These are phyloP conservation scores for Paramyrothecium sp. DNA, from an alignment of 2,329 filamentous ascomycete species.

Conservation along the genomic window DNA sequence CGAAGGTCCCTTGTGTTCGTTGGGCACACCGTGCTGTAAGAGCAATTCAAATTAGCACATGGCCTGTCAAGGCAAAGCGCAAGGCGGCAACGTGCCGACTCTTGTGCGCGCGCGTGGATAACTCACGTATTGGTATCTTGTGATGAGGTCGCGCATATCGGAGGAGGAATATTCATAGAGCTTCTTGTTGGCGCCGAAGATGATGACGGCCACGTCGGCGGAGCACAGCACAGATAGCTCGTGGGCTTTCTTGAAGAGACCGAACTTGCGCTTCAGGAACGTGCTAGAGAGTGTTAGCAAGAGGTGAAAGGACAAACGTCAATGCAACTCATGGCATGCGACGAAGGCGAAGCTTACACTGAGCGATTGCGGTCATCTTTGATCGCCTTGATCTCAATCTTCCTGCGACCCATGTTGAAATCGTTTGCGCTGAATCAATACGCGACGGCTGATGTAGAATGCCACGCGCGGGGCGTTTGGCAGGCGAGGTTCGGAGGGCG, in stretches of 20 bases:
- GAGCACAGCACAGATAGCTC: slow-evolving; percentile 97
- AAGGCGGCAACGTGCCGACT: background rate
- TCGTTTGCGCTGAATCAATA: slow-evolving; percentile 15
- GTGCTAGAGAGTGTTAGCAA: slow-evolving; percentile 57
- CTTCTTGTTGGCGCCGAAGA: slow-evolving; percentile 99
- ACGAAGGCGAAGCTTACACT: slow-evolving; percentile 66
- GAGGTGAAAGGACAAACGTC: slow-evolving; percentile 5
- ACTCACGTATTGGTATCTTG: slow-evolving; percentile 87
- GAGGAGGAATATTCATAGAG: slow-evolving; percentile 95
- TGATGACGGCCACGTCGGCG: slow-evolving; percentile 97
- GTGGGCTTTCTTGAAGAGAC: slow-evolving; percentile 98
- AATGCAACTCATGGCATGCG: too few species aligned
- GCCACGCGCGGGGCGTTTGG: slow-evolving; percentile 1
- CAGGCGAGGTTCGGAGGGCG: background rate
- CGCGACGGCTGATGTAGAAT: slow-evolving; percentile 9
- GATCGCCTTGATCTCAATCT: slow-evolving; percentile 99
- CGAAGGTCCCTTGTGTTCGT: slow-evolving; percentile 92
- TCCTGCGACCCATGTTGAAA: slow-evolving; percentile 82
- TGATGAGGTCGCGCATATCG: slow-evolving; percentile 89
- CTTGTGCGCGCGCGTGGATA: slow-evolving; percentile 1
- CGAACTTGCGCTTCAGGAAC: slow-evolving; percentile 97
- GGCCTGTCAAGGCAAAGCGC: background rate
- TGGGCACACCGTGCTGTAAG: slow-evolving; percentile 79
- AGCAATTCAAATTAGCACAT: slow-evolving; percentile 9
- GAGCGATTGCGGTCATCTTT: slow-evolving; percentile 98